Evolutionary conservation across 352 stramenopile genomes (phyloP).

Genomic region (Pelagophyceae sp.): DNA sequence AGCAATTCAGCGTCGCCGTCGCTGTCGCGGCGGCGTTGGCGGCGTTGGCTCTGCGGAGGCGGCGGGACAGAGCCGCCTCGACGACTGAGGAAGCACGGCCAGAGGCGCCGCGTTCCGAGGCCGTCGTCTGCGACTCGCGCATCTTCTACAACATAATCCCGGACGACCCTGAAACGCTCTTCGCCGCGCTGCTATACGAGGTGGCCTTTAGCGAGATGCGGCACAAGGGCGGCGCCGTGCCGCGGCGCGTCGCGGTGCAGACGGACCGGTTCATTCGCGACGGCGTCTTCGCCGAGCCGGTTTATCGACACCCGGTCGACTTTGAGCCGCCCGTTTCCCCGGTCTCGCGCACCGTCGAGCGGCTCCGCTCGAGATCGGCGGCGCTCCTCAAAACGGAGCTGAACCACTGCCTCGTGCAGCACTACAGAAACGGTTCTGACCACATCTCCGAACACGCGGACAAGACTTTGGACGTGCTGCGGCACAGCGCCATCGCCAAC

Average conservation of each 20-base stretch:
- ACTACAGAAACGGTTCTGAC: slow-evolving; percentile 14
- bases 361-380: neutral
- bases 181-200: too few species aligned
- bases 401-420: slow-evolving; percentile 22
- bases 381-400: neutral
- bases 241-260: slow-evolving; percentile 17
- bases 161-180: too few species aligned
- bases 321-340: neutral
- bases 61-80: too few species aligned
- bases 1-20: too few species aligned
- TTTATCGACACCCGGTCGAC: slow-evolving; percentile 23
- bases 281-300: neutral
- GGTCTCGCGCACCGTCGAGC: neutral
- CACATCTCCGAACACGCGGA: slow-evolving; percentile 22
- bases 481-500: neutral
- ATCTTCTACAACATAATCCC: too few species aligned
- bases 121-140: too few species aligned
- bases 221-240: slow-evolving; percentile 18
- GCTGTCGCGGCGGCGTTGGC: too few species aligned
- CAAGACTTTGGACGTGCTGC: slow-evolving; percentile 21
- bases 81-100: too few species aligned
- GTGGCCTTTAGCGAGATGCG: too few species aligned
- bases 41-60: too few species aligned
- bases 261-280: neutral
- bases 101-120: too few species aligned